A percentile compares a stretch with the other conserved stretches of the same genome.
Evolutionary conservation across 1,139 yeast genomes (phyloP).

Genomic region (Zygoascus sp.): DNA sequence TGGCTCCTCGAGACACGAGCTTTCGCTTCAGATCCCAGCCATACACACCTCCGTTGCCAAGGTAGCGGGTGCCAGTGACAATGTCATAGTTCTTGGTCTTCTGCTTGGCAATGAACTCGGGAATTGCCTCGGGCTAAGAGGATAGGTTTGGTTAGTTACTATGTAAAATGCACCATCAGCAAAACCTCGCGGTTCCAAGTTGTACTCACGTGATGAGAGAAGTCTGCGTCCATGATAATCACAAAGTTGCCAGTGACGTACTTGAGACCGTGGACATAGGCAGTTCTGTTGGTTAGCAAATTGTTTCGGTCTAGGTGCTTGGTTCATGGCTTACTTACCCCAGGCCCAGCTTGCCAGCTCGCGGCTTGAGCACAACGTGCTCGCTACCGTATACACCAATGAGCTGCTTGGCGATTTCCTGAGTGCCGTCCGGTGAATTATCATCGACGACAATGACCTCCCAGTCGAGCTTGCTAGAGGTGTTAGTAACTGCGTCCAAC

Average conservation of each 20-base stretch:
- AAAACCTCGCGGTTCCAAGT: not conserved
- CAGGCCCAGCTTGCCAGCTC: slow-evolving; percentile 76
- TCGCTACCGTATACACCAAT: slow-evolving; percentile 58
- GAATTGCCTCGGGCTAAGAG: slow-evolving; percentile 72
- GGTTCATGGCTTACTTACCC: too few species aligned
- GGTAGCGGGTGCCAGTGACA: slow-evolving; percentile 82
- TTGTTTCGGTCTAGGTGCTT: not conserved
- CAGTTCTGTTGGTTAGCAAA: slow-evolving; percentile 41
- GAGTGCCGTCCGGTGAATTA: slow-evolving; percentile 80
- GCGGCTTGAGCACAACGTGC: slow-evolving; percentile 62
- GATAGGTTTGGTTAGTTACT: not conserved
- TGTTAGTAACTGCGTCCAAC: not conserved
- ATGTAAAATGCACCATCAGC: not conserved
- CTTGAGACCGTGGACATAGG: slow-evolving; percentile 74
- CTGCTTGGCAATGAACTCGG: slow-evolving; percentile 68
- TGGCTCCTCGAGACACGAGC: slow-evolving; percentile 76
- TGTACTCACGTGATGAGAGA: slow-evolving; percentile 49
- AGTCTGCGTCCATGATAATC: slow-evolving; percentile 83
- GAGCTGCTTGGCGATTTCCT: slow-evolving; percentile 64
- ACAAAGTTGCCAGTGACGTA: slow-evolving; percentile 71
- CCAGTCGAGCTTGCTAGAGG: slow-evolving; percentile 50
- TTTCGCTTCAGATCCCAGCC: slow-evolving; percentile 86
- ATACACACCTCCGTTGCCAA: slow-evolving; percentile 77
- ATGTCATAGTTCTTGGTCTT: slow-evolving; percentile 62
- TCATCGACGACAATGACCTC: slow-evolving; percentile 78